Evolutionary conservation across 2,329 filamentous ascomycete species (phyloP).

Genomic region (Nannizzia gypsea): DNA sequence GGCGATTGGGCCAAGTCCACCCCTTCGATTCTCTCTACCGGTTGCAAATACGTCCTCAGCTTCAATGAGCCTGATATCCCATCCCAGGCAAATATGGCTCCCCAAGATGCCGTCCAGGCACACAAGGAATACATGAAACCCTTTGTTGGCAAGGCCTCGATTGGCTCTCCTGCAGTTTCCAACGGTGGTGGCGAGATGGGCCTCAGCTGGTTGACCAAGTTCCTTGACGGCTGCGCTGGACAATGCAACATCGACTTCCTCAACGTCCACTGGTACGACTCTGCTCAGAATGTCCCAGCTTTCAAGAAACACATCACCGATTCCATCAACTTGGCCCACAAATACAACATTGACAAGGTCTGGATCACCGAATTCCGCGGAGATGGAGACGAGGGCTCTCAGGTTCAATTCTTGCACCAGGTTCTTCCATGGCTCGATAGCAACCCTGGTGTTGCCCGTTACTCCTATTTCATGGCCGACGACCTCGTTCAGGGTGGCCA

Average conservation of each 20-base stretch:
- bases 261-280: conserved; percentile 37
- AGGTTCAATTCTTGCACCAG: conserved; percentile 27
- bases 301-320: conserved; percentile 30
- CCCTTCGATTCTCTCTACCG: conserved; percentile 24
- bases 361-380: conserved; percentile 39
- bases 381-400: conserved; percentile 16
- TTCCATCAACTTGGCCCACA: conserved; percentile 24
- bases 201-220: conserved; percentile 31
- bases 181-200: conserved; percentile 27
- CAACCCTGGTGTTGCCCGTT: conserved; percentile 29
- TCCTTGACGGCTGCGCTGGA: conserved; percentile 28
- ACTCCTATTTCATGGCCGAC: conserved; percentile 31
- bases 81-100: conserved; percentile 29
- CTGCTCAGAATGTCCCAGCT: conserved; percentile 19
- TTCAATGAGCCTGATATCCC: conserved; percentile 39
- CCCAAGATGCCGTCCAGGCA: conserved; percentile 25
- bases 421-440: conserved; percentile 31
- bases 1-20: conserved; percentile 26
- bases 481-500: conserved; percentile 8
- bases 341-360: conserved; percentile 28
- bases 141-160: conserved; percentile 25
- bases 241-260: conserved; percentile 32
- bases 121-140: conserved; percentile 32
- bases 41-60: conserved; percentile 29
- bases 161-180: conserved; percentile 34